phyloP scores from a whole-genome alignment of 352 stramenopile species.

The Blastocystis sp. region DNA sequence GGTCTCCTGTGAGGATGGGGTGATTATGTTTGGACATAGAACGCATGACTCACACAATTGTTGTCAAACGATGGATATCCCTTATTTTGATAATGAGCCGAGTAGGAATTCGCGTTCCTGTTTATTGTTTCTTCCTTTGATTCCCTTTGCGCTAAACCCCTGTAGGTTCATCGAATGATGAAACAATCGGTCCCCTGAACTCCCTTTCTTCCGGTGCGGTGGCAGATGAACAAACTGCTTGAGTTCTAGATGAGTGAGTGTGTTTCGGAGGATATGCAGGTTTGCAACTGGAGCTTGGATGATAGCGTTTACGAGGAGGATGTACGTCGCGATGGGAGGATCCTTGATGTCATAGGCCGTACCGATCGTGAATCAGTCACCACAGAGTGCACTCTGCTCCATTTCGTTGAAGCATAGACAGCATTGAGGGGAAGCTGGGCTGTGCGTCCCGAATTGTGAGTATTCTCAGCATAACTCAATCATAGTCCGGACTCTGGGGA shows the following conservation, averaged over 20 bases:
- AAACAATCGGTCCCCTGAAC: neutral
- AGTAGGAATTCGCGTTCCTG: neutral
- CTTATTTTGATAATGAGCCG: conserved; percentile 3
- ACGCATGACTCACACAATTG: no score
- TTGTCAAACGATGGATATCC: conserved; percentile 1
- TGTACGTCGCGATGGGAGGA: neutral
- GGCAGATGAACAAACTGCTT: neutral
- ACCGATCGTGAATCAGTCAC: neutral
- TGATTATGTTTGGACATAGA: no score
- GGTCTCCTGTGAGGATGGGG: neutral
- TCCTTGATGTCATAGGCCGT: neutral
- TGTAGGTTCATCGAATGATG: conserved; percentile 47
- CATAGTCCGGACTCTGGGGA: conserved; percentile 5
- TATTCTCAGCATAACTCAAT: neutral
- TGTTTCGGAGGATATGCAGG: neutral
- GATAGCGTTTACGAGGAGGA: conserved; percentile 42
- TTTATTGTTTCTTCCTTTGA: neutral
- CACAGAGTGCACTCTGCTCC: neutral
- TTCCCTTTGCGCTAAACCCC: neutral
- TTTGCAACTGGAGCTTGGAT: conserved; percentile 14
- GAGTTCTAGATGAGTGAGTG: neutral
- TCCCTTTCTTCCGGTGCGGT: neutral
- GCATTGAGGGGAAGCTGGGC: neutral
- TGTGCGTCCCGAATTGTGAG: neutral
- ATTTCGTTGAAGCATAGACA: neutral